Conservation (phyloP, 768 basidiomycete species). For the Mycena belliarum region DNA sequence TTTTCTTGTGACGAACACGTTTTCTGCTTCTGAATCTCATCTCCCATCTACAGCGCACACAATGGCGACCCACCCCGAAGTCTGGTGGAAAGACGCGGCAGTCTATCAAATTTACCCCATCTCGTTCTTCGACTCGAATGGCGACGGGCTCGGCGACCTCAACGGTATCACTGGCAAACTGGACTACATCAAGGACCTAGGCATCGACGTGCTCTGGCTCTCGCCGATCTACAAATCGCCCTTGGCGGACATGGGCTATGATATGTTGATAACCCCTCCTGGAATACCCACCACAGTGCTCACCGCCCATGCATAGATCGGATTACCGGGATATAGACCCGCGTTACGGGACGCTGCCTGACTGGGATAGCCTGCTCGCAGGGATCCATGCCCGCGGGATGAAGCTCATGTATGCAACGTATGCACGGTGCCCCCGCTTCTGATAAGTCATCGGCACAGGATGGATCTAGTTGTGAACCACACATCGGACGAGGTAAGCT, state of each 20-base stretch:
- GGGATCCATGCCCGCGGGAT: conserved; percentile 63
- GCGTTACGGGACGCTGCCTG: conserved; percentile 62
- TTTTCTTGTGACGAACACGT: no score
- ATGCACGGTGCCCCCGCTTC: neutral
- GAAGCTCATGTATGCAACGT: conserved; percentile 56
- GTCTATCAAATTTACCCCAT: conserved; percentile 74
- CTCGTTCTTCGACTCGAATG: conserved; percentile 73
- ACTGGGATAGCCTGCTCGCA: conserved; percentile 57
- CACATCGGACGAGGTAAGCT: conserved; percentile 59
- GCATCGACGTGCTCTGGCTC: conserved; percentile 70
- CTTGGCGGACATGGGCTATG: conserved; percentile 73
- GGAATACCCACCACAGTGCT: neutral
- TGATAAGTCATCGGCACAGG: conserved; percentile 35
- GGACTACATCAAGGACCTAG: conserved; percentile 68
- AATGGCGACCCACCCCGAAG: conserved; percentile 1
- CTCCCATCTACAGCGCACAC: no score
- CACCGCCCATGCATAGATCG: conserved; percentile 38
- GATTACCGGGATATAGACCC: conserved; percentile 67
- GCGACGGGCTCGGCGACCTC: conserved; percentile 70
- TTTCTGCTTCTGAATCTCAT: no score
- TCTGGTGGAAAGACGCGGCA: conserved; percentile 60
- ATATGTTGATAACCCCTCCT: conserved; percentile 43
- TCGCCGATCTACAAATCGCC: conserved; percentile 72
- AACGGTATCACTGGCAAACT: conserved; percentile 64
- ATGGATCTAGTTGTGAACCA: conserved; percentile 83